Conservation (phyloP, 2,329 filamentous ascomycete species). For the Colletotrichum australisinense region DNA sequence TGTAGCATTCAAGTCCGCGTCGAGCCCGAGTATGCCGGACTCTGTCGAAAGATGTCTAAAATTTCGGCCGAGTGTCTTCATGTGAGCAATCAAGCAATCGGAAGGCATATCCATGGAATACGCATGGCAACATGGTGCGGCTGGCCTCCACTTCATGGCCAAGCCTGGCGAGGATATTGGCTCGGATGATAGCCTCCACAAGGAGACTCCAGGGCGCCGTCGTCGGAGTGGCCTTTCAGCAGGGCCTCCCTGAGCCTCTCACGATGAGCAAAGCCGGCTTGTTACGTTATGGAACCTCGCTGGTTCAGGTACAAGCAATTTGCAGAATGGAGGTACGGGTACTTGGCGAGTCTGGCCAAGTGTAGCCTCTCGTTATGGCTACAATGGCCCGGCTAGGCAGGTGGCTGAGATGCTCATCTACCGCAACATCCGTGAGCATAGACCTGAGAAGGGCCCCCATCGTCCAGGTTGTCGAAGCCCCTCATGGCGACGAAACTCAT, state of each 20-base stretch:
- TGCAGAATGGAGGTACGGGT: slow-evolving; percentile 1
- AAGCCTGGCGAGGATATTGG: slow-evolving; percentile 20
- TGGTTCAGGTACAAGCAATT: neutral
- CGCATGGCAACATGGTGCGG: neutral
- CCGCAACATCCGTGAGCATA: neutral
- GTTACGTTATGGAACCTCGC: neutral
- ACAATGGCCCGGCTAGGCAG: neutral
- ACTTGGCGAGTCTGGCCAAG: neutral
- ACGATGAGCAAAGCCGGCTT: neutral
- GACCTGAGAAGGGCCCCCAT: neutral
- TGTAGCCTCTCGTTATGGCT: neutral
- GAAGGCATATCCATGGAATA: neutral
- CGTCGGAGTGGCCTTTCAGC: slow-evolving; percentile 8
- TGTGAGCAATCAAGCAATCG: neutral
- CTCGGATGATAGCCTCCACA: neutral
- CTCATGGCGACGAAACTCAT: neutral
- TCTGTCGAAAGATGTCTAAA: slow-evolving; percentile 13
- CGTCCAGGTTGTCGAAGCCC: neutral
- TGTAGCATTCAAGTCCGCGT: neutral
- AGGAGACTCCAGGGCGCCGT: neutral
- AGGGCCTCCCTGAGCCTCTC: neutral
- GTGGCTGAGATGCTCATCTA: slow-evolving; percentile 11
- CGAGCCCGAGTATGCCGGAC: neutral
- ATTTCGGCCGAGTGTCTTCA: slow-evolving; percentile 4
- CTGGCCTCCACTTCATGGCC: neutral